Conservation (phyloP, 371 early-diverging fungal species). For the Syncephalis plumigaleata region DNA sequence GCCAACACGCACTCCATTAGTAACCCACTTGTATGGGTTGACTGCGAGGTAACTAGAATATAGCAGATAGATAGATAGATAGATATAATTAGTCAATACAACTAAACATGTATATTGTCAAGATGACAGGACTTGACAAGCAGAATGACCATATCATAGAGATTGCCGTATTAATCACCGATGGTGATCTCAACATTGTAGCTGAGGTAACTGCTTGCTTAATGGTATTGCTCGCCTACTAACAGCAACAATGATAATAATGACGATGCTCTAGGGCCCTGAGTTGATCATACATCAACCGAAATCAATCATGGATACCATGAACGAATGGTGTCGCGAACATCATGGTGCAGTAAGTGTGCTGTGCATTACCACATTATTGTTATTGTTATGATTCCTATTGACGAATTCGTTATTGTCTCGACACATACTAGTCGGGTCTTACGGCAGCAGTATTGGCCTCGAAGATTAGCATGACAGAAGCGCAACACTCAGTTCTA, state of each 20-base stretch:
- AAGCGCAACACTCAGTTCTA: constrained; percentile 56
- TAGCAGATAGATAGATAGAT: neutral
- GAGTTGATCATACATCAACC: constrained; percentile 69
- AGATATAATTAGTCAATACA: no score
- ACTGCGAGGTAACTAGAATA: constrained; percentile 43
- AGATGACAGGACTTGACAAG: constrained; percentile 55
- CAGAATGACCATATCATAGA: constrained; percentile 59
- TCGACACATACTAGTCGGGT: constrained; percentile 45
- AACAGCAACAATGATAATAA: no score
- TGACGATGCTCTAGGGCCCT: constrained; percentile 28
- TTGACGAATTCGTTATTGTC: no score
- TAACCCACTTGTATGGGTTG: constrained; percentile 73
- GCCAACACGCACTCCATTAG: no score
- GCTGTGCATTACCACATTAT: no score
- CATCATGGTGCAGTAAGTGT: constrained; percentile 58
- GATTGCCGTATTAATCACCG: constrained; percentile 76
- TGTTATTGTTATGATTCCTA: no score
- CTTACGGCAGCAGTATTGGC: constrained; percentile 61
- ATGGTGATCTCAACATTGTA: constrained; percentile 59
- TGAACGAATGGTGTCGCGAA: constrained; percentile 82
- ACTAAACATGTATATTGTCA: neutral
- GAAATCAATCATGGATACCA: constrained; percentile 56
- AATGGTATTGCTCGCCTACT: neutral
- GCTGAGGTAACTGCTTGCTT: constrained; percentile 31
- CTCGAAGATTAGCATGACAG: constrained; percentile 38